A percentile compares a stretch with the other conserved stretches of the same genome.
These are phyloP conservation scores for Pezicula rhizophila DNA, from an alignment of 2,329 filamentous ascomycete species.

Conservation along the genomic window DNA sequence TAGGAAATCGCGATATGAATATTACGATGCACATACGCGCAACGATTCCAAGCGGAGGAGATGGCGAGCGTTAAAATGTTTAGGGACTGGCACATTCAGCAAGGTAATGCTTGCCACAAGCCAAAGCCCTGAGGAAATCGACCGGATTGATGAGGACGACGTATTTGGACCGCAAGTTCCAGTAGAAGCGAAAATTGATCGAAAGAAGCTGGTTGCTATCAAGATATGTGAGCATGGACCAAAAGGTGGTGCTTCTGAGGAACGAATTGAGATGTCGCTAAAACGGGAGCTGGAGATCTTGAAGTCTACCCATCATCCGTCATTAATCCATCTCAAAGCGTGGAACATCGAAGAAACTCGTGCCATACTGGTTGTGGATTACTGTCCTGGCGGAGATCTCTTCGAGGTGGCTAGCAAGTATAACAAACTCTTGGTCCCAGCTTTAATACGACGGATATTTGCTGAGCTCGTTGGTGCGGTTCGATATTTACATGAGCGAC, in stretches of 20 bases:
- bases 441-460: slow-evolving; percentile 77
- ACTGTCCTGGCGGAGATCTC: slow-evolving; percentile 89
- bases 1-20: slow-evolving; percentile 45
- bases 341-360: slow-evolving; percentile 81
- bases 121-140: slow-evolving; percentile 50
- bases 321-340: slow-evolving; percentile 83
- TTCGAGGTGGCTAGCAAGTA: slow-evolving; percentile 84
- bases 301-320: slow-evolving; percentile 81
- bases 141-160: slow-evolving; percentile 30
- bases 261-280: slow-evolving; percentile 85
- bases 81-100: slow-evolving; percentile 94
- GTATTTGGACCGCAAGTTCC: slow-evolving; percentile 23
- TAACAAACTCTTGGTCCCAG: slow-evolving; percentile 58
- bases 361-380: slow-evolving; percentile 80
- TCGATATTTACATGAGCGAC: slow-evolving; percentile 74
- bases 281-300: slow-evolving; percentile 95
- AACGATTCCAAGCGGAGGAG: slow-evolving; percentile 63
- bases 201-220: slow-evolving; percentile 83
- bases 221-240: slow-evolving; percentile 96
- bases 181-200: slow-evolving; percentile 43
- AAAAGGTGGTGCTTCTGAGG: slow-evolving; percentile 85
- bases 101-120: slow-evolving; percentile 88
- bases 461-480: slow-evolving; percentile 82
- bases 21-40: slow-evolving; percentile 64
- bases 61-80: slow-evolving; percentile 73